A percentile compares a stretch with the other conserved stretches of the same genome.
Evolutionary conservation across 495 filamentous ascomycete genomes (phyloP).

Genomic region (Podospora comata): DNA sequence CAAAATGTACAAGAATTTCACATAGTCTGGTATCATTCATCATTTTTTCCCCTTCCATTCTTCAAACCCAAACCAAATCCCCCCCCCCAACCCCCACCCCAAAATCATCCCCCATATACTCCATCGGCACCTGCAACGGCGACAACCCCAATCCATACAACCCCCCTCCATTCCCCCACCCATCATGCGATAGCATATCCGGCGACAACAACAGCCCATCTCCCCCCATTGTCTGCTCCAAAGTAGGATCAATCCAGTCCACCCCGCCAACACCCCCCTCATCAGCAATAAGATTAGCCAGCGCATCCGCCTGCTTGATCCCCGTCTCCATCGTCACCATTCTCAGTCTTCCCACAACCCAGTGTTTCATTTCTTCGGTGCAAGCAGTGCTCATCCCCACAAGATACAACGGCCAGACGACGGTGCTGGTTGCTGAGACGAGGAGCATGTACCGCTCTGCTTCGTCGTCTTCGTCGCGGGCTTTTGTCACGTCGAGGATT

Average conservation of each 20-base stretch:
- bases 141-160: conserved; percentile 17
- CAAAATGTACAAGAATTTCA: background rate
- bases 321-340: conserved; percentile 37
- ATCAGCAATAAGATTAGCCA: conserved; percentile 26
- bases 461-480: conserved; percentile 27
- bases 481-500: conserved; percentile 31
- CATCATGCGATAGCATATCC: background rate
- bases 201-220: conserved; percentile 13
- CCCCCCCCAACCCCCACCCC: background rate
- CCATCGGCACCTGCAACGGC: conserved; percentile 9
- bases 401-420: conserved; percentile 41
- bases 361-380: conserved; percentile 27
- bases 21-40: background rate
- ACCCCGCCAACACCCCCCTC: background rate
- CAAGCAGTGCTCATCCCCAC: conserved; percentile 39
- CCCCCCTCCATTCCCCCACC: conserved; percentile 1
- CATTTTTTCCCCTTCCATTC: background rate
- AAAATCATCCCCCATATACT: conserved; percentile 1
- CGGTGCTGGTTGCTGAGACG: conserved; percentile 35
- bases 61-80: conserved; percentile 18
- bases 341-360: conserved; percentile 32
- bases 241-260: background rate
- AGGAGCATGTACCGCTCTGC: conserved; percentile 36
- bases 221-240: conserved; percentile 22
- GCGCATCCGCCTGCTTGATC: conserved; percentile 34